A percentile compares a stretch with the other conserved stretches of the same genome.
Evolutionary conservation across 352 stramenopile genomes (phyloP).

Genomic region (Globisporangium nunn): DNA sequence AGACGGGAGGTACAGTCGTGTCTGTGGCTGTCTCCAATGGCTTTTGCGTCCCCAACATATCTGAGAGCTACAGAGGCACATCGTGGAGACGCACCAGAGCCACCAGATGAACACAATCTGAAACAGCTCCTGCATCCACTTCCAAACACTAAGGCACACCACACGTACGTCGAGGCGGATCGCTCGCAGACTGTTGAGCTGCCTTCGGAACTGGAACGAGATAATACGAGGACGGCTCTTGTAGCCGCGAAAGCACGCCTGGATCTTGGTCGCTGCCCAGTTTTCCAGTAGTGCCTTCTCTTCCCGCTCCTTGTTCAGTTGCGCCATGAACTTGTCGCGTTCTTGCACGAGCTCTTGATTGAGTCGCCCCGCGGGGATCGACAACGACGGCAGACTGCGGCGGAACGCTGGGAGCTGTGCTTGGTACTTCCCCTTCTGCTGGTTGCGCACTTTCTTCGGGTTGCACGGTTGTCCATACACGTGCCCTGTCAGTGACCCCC

Average conservation of each 20-base stretch:
- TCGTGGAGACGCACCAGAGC: no score
- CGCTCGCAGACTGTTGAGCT: conserved; percentile 25
- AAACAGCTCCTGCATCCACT: neutral
- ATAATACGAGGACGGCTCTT: conserved; percentile 28
- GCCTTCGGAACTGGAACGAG: conserved; percentile 34
- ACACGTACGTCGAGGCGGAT: conserved; percentile 31
- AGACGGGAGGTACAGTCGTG: neutral
- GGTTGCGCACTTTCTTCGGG: conserved; percentile 21
- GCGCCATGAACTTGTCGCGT: conserved; percentile 52
- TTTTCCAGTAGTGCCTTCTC: conserved; percentile 40
- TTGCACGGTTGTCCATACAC: conserved; percentile 25
- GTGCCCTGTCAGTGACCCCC: conserved; percentile 7
- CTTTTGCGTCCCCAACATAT: conserved; percentile 38
- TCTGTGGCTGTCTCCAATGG: neutral
- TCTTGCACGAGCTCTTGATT: conserved; percentile 50
- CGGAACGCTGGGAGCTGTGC: conserved; percentile 40
- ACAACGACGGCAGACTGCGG: conserved; percentile 42
- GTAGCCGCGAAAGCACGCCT: conserved; percentile 53
- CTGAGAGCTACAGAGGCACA: conserved; percentile 27
- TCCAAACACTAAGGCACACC: neutral
- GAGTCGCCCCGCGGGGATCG: conserved; percentile 35
- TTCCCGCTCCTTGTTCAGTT: conserved; percentile 37
- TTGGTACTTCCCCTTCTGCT: conserved; percentile 31
- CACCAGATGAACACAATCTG: no score
- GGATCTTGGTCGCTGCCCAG: conserved; percentile 63